Conservation (phyloP, 1,284 basidiomycete species). For the Trametes hirsuta region DNA sequence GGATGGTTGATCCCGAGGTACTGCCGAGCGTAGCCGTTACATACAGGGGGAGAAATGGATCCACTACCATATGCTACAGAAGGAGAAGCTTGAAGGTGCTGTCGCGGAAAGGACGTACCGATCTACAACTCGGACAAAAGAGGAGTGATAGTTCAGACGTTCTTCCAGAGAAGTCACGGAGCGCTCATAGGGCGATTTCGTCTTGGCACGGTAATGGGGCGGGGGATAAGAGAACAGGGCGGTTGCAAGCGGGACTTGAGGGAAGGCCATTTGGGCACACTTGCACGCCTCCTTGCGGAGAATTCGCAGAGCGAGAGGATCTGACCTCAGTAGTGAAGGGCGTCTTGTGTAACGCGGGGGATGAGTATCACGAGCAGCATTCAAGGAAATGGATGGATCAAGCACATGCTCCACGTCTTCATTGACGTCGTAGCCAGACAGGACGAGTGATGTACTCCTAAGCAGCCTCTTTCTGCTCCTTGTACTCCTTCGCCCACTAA, state of each 20-base stretch:
- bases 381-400: neutral
- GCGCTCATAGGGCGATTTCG: neutral
- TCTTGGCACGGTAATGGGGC: conserved; percentile 6
- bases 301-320: neutral
- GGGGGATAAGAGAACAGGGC: neutral
- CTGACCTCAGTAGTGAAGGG: too few species aligned
- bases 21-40: neutral
- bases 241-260: neutral
- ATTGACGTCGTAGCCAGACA: neutral
- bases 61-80: neutral
- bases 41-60: neutral
- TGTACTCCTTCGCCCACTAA: conserved; percentile 23
- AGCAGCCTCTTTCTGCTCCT: conserved; percentile 15
- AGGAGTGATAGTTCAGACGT: neutral
- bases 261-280: neutral
- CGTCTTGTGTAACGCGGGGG: too few species aligned
- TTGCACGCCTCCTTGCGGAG: neutral
- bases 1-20: conserved; percentile 2
- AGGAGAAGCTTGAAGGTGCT: neutral
- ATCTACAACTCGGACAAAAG: neutral
- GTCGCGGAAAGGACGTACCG: neutral
- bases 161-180: neutral
- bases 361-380: neutral
- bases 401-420: neutral
- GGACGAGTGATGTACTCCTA: neutral